These are phyloP conservation scores for Protomyces inouyei DNA, from an alignment of 1,139 yeast species.

Conservation along the genomic window DNA sequence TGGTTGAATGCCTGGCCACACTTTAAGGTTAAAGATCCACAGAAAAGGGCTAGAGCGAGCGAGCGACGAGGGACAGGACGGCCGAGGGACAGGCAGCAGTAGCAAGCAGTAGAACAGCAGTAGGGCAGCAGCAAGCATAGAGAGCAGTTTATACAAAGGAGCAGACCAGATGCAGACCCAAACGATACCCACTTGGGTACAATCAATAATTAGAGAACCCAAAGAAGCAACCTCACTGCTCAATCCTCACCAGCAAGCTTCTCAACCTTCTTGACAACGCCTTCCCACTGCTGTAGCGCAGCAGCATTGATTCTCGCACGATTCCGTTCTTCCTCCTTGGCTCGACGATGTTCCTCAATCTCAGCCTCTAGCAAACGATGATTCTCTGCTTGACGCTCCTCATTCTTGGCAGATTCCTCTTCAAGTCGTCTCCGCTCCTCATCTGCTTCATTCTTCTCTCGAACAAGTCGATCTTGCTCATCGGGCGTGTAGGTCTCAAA, in stretches of 20 bases:
- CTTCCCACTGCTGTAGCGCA: conserved; percentile 15
- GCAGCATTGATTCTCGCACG: background rate
- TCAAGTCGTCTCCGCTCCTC: conserved; percentile 7
- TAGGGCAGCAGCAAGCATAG: too few relatives aligned
- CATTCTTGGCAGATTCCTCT: conserved; percentile 7
- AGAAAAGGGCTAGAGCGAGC: too few relatives aligned
- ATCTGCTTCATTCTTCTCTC: conserved; percentile 11
- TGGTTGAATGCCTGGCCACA: too few relatives aligned
- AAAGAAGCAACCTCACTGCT: background rate
- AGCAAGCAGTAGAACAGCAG: too few relatives aligned
- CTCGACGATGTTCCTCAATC: conserved; percentile 14
- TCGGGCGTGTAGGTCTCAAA: conserved; percentile 22
- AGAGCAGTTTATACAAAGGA: too few relatives aligned
- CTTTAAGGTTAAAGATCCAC: too few relatives aligned
- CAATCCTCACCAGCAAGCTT: conserved; percentile 8
- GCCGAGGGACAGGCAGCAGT: too few relatives aligned
- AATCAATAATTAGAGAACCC: too few relatives aligned
- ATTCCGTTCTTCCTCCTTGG: conserved; percentile 20
- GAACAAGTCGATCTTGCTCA: conserved; percentile 11
- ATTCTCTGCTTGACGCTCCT: conserved; percentile 6
- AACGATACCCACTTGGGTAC: too few relatives aligned
- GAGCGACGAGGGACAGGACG: too few relatives aligned
- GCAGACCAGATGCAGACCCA: too few relatives aligned
- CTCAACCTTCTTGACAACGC: conserved; percentile 23
- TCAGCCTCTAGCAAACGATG: conserved; percentile 9